These are phyloP conservation scores for Penicillium subrubescens DNA, from an alignment of 495 filamentous ascomycete genomes.

Conservation along the genomic window DNA sequence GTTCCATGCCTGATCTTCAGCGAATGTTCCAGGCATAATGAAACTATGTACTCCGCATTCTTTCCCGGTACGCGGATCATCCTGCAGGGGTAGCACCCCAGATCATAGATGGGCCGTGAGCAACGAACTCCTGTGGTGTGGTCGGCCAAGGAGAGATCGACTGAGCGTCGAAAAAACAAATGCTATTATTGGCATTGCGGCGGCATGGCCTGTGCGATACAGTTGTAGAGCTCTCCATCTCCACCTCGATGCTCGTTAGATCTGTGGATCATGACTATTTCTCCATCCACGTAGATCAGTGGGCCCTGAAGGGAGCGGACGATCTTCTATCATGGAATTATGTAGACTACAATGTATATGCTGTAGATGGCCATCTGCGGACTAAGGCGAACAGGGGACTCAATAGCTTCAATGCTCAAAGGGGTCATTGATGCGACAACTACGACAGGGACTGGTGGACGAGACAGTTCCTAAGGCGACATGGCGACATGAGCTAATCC, in stretches of 20 bases:
- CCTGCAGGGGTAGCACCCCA: background rate
- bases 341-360: background rate
- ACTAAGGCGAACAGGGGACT: background rate
- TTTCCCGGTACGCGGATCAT: background rate
- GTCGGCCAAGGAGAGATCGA: background rate
- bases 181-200: background rate
- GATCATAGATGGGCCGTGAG: background rate
- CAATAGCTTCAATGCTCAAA: background rate
- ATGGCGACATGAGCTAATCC: background rate
- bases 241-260: background rate
- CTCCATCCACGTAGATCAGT: constrained; percentile 3
- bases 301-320: background rate
- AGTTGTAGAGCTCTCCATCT: background rate
- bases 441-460: background rate
- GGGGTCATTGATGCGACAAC: background rate
- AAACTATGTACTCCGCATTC: background rate
- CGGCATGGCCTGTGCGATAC: background rate
- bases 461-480: background rate
- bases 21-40: background rate
- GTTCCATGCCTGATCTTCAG: background rate
- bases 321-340: background rate
- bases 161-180: background rate
- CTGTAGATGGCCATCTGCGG: background rate
- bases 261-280: background rate
- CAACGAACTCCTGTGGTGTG: background rate